Conservation (phyloP, 129 eudicot species). For the Saposhnikovia divaricata region DNA sequence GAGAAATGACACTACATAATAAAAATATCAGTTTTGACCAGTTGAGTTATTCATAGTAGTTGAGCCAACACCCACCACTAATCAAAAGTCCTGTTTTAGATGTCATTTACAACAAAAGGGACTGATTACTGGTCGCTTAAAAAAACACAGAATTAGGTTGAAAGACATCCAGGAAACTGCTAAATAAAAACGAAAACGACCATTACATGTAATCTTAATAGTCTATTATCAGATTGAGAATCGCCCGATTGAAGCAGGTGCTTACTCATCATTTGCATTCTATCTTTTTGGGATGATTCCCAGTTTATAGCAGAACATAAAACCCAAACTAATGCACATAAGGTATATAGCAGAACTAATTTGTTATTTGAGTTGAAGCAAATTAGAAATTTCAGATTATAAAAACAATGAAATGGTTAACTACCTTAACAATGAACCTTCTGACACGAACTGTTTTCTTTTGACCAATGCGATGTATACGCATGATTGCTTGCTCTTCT, state of each 20-base stretch:
- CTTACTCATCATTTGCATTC: background rate
- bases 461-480: conserved; percentile 89
- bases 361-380: background rate
- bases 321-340: background rate
- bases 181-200: background rate
- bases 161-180: background rate
- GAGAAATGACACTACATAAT: background rate
- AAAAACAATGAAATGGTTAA: background rate
- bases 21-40: background rate
- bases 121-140: background rate
- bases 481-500: conserved; percentile 89
- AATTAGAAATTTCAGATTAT: background rate
- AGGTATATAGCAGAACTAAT: background rate
- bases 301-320: background rate
- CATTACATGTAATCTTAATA: background rate
- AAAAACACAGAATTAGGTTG: background rate
- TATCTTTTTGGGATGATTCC: too few species aligned
- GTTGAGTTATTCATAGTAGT: background rate
- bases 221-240: background rate
- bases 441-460: conserved; percentile 76
- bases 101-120: conserved; percentile 1
- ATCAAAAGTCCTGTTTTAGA: background rate
- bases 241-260: background rate
- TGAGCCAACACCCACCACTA: background rate
- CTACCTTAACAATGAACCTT: conserved; percentile 80